A percentile compares a stretch with the other conserved stretches of the same genome.
Evolutionary conservation across 495 filamentous ascomycete species (phyloP).

Genomic region (Neurospora sp.): DNA sequence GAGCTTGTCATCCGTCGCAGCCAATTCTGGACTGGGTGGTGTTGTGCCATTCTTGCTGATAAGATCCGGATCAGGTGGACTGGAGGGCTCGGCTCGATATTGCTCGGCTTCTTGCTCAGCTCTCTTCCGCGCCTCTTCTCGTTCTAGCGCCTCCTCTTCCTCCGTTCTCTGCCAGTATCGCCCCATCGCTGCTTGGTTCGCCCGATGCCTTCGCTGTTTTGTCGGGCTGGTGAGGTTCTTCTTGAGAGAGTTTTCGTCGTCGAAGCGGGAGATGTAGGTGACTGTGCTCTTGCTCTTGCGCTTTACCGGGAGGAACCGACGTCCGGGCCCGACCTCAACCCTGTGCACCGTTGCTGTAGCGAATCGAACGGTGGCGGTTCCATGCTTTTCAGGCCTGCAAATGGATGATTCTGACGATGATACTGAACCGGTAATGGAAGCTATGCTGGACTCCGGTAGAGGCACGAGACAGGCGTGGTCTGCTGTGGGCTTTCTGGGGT

Average conservation of each 20-base stretch:
- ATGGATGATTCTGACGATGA: background rate
- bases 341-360: slow-evolving; percentile 24
- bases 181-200: slow-evolving; percentile 26
- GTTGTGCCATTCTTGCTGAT: background rate
- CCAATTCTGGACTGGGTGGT: background rate
- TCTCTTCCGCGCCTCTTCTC: slow-evolving; percentile 17
- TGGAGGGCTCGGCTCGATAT: slow-evolving; percentile 20
- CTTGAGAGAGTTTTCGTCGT: slow-evolving; percentile 14
- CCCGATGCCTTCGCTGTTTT: slow-evolving; percentile 21
- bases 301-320: slow-evolving; percentile 23
- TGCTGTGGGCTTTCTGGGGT: slow-evolving; percentile 5
- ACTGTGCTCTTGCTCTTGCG: slow-evolving; percentile 25
- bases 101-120: slow-evolving; percentile 21
- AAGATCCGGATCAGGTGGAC: slow-evolving; percentile 1
- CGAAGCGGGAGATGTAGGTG: slow-evolving; percentile 24
- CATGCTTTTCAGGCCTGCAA: background rate
- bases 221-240: slow-evolving; percentile 16
- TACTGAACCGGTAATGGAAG: background rate
- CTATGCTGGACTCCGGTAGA: background rate
- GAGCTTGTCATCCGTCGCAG: background rate
- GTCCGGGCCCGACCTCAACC: slow-evolving; percentile 21
- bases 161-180: slow-evolving; percentile 25
- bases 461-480: background rate
- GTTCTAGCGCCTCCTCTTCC: slow-evolving; percentile 22
- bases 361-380: slow-evolving; percentile 21